phyloP scores from a whole-genome alignment of 371 early-diverging fungal genomes.

The Haplosporangium sp. region DNA sequence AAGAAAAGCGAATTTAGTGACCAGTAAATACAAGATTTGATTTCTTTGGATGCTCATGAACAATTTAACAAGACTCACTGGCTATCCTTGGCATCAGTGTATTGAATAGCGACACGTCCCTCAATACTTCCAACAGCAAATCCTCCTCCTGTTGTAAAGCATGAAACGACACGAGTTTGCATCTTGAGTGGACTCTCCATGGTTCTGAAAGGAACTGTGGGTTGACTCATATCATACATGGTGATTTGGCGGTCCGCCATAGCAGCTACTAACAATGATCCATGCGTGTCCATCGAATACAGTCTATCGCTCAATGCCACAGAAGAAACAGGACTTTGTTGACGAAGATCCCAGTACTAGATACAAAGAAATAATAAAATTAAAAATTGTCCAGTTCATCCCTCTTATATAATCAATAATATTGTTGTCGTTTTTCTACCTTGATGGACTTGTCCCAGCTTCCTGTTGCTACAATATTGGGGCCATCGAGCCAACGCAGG shows the following conservation, averaged over 20 bases:
- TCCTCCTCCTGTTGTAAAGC: slow-evolving; percentile 83
- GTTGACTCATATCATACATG: slow-evolving; percentile 86
- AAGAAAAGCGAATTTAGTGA: too few species aligned
- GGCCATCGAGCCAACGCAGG: slow-evolving; percentile 78
- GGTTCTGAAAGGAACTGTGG: slow-evolving; percentile 78
- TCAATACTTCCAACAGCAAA: slow-evolving; percentile 94
- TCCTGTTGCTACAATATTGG: slow-evolving; percentile 86
- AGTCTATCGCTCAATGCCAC: slow-evolving; percentile 86
- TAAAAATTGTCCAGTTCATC: background rate
- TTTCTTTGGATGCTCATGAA: too few species aligned
- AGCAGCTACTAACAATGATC: slow-evolving; percentile 81
- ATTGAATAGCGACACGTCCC: slow-evolving; percentile 94
- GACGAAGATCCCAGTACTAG: slow-evolving; percentile 93
- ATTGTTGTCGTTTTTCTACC: slow-evolving; percentile 34
- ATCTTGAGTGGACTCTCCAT: slow-evolving; percentile 85
- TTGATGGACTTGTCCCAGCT: slow-evolving; percentile 98
- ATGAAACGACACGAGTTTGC: slow-evolving; percentile 87
- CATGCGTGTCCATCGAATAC: slow-evolving; percentile 89
- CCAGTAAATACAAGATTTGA: too few species aligned
- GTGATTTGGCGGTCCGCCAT: slow-evolving; percentile 84
- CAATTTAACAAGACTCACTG: slow-evolving; percentile 60
- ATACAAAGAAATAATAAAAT: slow-evolving; percentile 1
- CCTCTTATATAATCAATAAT: too few species aligned
- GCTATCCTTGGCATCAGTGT: slow-evolving; percentile 84
- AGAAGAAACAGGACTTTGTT: slow-evolving; percentile 78